Conservation (phyloP, 2,329 filamentous ascomycete genomes). For the Alternaria triticina region DNA sequence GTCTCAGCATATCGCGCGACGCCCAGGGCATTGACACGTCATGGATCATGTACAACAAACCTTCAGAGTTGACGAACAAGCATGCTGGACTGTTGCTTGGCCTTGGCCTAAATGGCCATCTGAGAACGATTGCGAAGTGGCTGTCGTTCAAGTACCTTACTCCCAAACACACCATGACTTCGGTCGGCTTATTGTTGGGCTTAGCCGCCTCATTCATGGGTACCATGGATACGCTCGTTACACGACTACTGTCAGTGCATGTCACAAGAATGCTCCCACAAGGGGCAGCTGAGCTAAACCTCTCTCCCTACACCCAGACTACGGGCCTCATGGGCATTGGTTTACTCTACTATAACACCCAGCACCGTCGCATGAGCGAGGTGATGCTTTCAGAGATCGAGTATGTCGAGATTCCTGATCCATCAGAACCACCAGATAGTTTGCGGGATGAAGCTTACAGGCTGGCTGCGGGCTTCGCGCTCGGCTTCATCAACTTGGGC, state of each 20-base stretch:
- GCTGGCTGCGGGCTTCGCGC: constrained; percentile 87
- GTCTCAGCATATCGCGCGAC: constrained; percentile 85
- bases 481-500: constrained; percentile 93
- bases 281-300: constrained; percentile 90
- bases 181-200: constrained; percentile 90
- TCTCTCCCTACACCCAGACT: constrained; percentile 92
- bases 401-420: constrained; percentile 80
- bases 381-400: constrained; percentile 99
- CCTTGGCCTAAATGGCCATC: constrained; percentile 89
- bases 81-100: constrained; percentile 93
- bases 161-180: constrained; percentile 99
- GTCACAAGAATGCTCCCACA: constrained; percentile 92
- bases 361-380: constrained; percentile 98
- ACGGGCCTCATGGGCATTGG: constrained; percentile 98
- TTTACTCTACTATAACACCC: constrained; percentile 89
- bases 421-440: constrained; percentile 70
- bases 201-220: constrained; percentile 93
- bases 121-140: constrained; percentile 96
- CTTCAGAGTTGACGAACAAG: constrained; percentile 88
- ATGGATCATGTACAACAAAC: constrained; percentile 99
- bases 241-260: constrained; percentile 90
- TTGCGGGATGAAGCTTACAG: constrained; percentile 95
- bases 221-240: constrained; percentile 96
- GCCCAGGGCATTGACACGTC: constrained; percentile 96
- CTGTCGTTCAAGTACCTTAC: constrained; percentile 99